These are phyloP conservation scores for Rhizophagus prolifer DNA, from an alignment of 192 early-diverging fungal species.

Conservation along the genomic window DNA sequence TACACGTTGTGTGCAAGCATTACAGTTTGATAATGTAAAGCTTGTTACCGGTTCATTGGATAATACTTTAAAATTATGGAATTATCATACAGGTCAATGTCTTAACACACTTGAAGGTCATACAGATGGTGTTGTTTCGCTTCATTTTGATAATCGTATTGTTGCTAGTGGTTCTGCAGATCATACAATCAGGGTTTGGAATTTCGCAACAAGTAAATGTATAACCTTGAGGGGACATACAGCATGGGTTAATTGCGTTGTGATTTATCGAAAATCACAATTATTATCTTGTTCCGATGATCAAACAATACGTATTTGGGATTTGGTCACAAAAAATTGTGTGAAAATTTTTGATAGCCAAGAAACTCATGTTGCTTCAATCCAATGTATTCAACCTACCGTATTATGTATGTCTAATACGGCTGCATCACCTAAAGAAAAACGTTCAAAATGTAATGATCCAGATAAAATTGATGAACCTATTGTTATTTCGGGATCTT, in stretches of 20 bases:
- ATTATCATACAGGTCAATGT: constrained; percentile 83
- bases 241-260: constrained; percentile 92
- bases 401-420: constrained; percentile 19
- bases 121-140: constrained; percentile 74
- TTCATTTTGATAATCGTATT: constrained; percentile 79
- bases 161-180: constrained; percentile 87
- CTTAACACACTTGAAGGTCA: constrained; percentile 80
- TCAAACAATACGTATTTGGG: constrained; percentile 79
- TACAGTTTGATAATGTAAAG: constrained; percentile 95
- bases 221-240: constrained; percentile 78
- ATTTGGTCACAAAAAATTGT: constrained; percentile 70
- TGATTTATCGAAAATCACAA: constrained; percentile 63
- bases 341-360: constrained; percentile 72
- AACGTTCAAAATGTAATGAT: neutral
- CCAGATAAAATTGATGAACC: constrained; percentile 13
- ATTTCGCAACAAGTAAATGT: constrained; percentile 66
- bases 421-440: neutral
- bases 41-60: constrained; percentile 94
- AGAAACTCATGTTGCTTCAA: constrained; percentile 69
- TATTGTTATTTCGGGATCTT: constrained; percentile 77
- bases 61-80: constrained; percentile 90
- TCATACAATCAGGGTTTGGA: constrained; percentile 85
- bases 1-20: constrained; percentile 76
- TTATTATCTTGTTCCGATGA: constrained; percentile 91
- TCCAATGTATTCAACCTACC: constrained; percentile 56